Base-by-base conservation (phyloP, 2,329 filamentous ascomycete genomes). In the Microdochium trichocladiopsis region DNA sequence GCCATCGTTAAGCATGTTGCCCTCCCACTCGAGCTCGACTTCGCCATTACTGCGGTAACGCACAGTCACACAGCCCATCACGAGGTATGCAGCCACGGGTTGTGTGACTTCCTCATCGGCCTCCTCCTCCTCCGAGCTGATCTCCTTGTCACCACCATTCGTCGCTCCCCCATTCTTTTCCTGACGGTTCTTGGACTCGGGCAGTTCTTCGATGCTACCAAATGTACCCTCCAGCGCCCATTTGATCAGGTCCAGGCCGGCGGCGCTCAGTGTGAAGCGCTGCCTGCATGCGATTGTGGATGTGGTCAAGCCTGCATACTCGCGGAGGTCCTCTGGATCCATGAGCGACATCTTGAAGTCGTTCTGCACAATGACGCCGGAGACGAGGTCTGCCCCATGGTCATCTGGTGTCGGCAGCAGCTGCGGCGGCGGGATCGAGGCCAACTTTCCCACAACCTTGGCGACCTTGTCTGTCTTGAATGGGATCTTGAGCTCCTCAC, bases 301-400 rank as follows among this genome's bases (percentile, higher is more conserved):
- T 0, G 94, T 97, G 2, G 91, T 96, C 25, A 99, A 75, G n/a
- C 94, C 94, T 1, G 94, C 94, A 66, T 96, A 99, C 69, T 99
- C 94, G 55, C 91, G 86, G 31, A 99, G 77, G 66, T 99, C 94
- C 61, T 97, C 94, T 0, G 94, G 92, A 1, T 92, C 92, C 93
- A 99, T 97, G 31, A 99, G 77, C 0, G 89, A 95, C 65, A 99
- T 83, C 68, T 97, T 96, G 70, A 99, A 97, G 67, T 96, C 94
- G 66, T 95, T 97, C 61, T 97, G 93, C 8, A 99, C 92, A 16
- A 99, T 78, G 0, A 99, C 94, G 25, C 94, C 94, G 1, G 87
- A 88, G 60, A 99, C 82, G 45, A 97, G 76, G 52, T 73, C 74
- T 11, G 65, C 63, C 22, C 61, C 66, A 25, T 69, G 61, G 23